Base-by-base conservation (phyloP, 169 alveolate genomes). In the Theileria parva region DNA sequence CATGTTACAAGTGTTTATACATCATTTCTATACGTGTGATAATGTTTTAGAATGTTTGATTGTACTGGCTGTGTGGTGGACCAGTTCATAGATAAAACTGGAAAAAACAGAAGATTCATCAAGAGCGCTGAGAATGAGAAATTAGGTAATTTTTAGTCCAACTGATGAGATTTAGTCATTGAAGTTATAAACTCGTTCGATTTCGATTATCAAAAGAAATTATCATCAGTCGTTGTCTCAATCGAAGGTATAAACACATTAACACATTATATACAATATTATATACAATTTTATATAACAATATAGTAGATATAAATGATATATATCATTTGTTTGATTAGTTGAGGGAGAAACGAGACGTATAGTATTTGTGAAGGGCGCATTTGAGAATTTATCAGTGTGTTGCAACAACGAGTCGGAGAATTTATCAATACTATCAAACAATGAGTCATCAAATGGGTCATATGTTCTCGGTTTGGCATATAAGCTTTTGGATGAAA, bases 1-100 rank as follows among this genome's bases (percentile, higher is more conserved):
- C 15, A 19, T 57, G 0, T 11, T 57, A 44, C 19, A 57, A 1
- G 2, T 57, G 66, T 19, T 57, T 19, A 6, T 57, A 21, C 15
- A 2, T 53, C 25, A 7, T 53, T 15, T 21, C 1, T 13, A 25
- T 50, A 8, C 1, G 70, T 30, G 17, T 32, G 48, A 30, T 44
- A 9, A 25, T 37, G 51, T 30, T 11, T 19, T 67, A 81, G 88
- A 37, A 85, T 85, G 91, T 85, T 85, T 81, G 39, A 73, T 15
- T 75, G 86, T 64, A 85, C 91, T n/a, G 91, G 91, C 11, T 78
- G 87, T 53, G 30, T 59, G 27, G 85, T 85, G 34, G 91, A 85
- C 65, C 87, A 77, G 50, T 77, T 39, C 17, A 78, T 85, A 19
- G 91, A 85, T 59, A 57, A 77, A 27, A 76, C 63, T 11, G 91